Evolutionary conservation across 202 grass and related monocot species (phyloP).

Genomic region (Cymbopogon flexuosus): DNA sequence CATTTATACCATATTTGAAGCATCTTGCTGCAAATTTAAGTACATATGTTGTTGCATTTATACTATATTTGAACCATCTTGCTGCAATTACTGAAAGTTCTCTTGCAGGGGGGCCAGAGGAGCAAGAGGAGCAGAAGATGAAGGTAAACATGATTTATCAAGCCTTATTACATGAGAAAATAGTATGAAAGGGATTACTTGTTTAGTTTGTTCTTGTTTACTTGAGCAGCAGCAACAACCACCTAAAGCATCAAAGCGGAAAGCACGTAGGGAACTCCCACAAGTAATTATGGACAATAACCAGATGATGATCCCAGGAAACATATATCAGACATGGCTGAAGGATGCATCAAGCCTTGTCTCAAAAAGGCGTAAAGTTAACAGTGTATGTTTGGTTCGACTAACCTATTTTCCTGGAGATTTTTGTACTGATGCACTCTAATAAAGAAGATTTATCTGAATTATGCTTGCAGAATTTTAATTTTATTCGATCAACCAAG

Average conservation of each 20-base stretch:
- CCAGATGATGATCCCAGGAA: constrained; percentile 69
- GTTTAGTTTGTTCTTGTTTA: constrained; percentile 18
- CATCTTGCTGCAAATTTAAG: background rate
- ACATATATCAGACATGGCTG: constrained; percentile 77
- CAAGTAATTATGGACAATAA: constrained; percentile 47
- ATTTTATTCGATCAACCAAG: constrained; percentile 35
- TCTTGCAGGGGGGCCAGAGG: constrained; percentile 37
- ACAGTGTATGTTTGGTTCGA: constrained; percentile 42
- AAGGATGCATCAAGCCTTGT: constrained; percentile 56
- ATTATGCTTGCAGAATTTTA: constrained; percentile 49
- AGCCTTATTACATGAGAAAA: constrained; percentile 9
- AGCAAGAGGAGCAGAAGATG: constrained; percentile 46
- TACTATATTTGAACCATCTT: too few species aligned
- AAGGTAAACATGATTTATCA: constrained; percentile 38
- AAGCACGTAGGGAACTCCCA: constrained; percentile 24
- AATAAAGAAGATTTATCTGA: constrained; percentile 6
- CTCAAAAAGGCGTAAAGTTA: constrained; percentile 67
- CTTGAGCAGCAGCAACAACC: constrained; percentile 30
- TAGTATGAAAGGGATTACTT: background rate
- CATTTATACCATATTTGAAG: background rate
- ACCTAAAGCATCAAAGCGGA: constrained; percentile 48
- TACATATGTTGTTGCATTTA: too few species aligned
- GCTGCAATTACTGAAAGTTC: constrained; percentile 19
- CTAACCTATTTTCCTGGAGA: background rate
- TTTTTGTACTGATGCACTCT: background rate